These are phyloP conservation scores for Primulina eburnea DNA, from an alignment of 257 asterid species.

Conservation along the genomic window DNA sequence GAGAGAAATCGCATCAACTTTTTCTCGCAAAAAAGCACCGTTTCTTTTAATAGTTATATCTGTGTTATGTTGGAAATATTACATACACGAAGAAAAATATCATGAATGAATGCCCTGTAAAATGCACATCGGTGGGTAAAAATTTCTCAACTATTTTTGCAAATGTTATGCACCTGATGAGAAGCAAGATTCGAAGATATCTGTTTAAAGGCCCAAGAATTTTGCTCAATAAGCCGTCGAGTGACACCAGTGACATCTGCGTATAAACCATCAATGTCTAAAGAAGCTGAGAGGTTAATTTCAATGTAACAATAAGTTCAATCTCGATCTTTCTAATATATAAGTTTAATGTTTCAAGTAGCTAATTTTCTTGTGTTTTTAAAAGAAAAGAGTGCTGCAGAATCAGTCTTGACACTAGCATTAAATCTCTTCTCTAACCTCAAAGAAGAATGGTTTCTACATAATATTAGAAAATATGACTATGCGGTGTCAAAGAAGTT, in stretches of 20 bases:
- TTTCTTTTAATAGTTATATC: not conserved
- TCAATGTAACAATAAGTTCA: not conserved
- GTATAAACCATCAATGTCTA: slow-evolving; percentile 2
- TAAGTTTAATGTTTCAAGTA: not conserved
- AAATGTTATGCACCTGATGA: slow-evolving; percentile 43
- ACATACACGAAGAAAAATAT: slow-evolving; percentile 2
- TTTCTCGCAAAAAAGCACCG: not conserved
- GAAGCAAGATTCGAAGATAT: slow-evolving; percentile 62
- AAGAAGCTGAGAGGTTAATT: slow-evolving; percentile 1
- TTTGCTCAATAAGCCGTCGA: slow-evolving; percentile 66
- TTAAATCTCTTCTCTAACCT: not conserved
- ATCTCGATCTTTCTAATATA: slow-evolving; percentile 7
- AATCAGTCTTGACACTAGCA: not conserved
- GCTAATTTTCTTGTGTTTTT: not conserved
- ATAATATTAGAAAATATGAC: too few relatives aligned
- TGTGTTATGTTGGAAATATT: not conserved
- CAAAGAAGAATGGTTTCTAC: not conserved
- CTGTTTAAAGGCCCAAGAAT: slow-evolving; percentile 63
- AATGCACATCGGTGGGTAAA: not conserved
- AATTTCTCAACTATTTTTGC: not conserved
- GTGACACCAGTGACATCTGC: slow-evolving; percentile 49
- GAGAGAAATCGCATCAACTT: slow-evolving; percentile 20
- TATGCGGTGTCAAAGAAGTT: not conserved
- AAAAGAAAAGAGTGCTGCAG: not conserved
- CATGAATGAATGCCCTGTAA: not conserved